phyloP scores from a whole-genome alignment of 495 filamentous ascomycete genomes.

The Penicillium riverlandense region DNA sequence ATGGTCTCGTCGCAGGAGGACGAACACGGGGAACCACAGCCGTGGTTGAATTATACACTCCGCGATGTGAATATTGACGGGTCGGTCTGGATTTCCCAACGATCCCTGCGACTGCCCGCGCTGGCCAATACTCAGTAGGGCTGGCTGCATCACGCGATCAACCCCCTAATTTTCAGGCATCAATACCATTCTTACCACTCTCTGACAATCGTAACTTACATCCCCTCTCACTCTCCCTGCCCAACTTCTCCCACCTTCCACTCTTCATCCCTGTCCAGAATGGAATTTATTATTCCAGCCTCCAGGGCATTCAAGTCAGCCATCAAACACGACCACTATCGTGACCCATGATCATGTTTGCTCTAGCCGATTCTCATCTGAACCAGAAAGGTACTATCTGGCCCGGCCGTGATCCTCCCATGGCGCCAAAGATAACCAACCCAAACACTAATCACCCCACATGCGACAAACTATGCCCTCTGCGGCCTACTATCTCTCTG shows the following conservation, averaged over 20 bases:
- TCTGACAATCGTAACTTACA: no score
- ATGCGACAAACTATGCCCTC: slow-evolving; percentile 14
- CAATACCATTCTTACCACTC: no score
- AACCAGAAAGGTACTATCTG: no score
- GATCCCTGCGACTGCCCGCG: slow-evolving; percentile 2
- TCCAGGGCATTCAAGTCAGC: background rate
- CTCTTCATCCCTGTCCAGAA: no score
- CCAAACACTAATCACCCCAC: slow-evolving; percentile 1
- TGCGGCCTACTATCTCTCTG: background rate
- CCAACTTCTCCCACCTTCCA: no score
- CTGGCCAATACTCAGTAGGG: no score
- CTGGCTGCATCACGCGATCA: no score
- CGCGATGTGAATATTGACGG: slow-evolving; percentile 5
- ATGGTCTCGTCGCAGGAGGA: slow-evolving; percentile 6
- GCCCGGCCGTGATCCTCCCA: background rate
- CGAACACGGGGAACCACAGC: background rate
- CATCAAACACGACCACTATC: background rate
- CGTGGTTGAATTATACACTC: slow-evolving; percentile 6
- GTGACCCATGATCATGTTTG: background rate
- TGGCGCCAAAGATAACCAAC: slow-evolving; percentile 2
- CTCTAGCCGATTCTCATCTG: no score
- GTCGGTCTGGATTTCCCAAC: slow-evolving; percentile 1
- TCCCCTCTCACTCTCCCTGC: no score
- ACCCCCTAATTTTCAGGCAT: no score
- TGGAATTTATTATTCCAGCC: no score